Evolutionary conservation across 495 filamentous ascomycete genomes (phyloP), one percentile per base, ranked within the genome.

Genomic region (Cercophora scortea): DNA sequence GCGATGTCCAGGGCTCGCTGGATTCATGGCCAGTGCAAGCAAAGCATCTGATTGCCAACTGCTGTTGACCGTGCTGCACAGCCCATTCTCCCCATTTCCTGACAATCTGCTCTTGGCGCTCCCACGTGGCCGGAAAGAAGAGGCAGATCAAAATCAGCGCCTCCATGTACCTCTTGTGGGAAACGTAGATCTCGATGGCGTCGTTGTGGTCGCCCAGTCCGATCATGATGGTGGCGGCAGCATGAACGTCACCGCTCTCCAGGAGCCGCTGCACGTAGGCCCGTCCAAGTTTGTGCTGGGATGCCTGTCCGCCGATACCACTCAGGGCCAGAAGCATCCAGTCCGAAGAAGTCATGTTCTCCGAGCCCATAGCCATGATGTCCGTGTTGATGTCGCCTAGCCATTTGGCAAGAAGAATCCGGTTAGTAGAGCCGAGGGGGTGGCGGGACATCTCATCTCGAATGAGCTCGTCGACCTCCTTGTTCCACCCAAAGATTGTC

Each of bases 251-350:
- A 40, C 89, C 90, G 57, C 85, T 85, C 63, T 95, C 89, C 8
- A 97, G 75, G 5, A 97, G 71, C 51, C 90, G 84, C 73, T 95
- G 89, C 17, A 96, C 90, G 66, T 95, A 95, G 9, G 89, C 88
- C 47, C 94, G 86, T 16, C 87, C 91, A 48, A 97, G 84, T 61
- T 91, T 93, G 58, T 93, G 88, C 58, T 91, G 87, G 6, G 90
- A 89, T 11, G 84, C 81, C 50, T 86, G 77, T 1, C 85, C 82
- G 47, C 81, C 80, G 76, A 97, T 95, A 32, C 87, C 84, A 62
- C 89, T 97, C 47, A 98, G 73, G 12, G 93, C 93, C 6, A 98
- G 73, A 53, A 97, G 75, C 90, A 98, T 95, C 94, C 93, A 98
- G 66, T 96, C 94, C 1, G 85, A 86, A 1, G 87, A 86, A 39